Percentiles rank a stretch among this genome's conserved stretches.
These are phyloP conservation scores for Isatis lusitanica DNA, from an alignment of 441 rosid species.

Conservation along the genomic window DNA sequence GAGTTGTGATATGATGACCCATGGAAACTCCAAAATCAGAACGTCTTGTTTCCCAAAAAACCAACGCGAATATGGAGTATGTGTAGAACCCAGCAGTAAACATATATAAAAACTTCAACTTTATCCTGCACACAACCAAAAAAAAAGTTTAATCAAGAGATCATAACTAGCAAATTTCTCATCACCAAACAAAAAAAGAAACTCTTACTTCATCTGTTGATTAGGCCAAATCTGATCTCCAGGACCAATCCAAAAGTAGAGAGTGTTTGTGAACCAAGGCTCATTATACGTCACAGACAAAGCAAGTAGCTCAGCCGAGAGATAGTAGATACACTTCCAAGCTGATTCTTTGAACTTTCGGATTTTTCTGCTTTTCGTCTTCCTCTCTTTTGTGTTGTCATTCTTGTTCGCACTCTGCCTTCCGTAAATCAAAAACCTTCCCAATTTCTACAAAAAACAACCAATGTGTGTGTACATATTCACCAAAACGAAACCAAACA, in stretches of 20 bases:
- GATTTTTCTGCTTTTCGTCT: conserved; percentile 50
- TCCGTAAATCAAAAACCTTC: conserved; percentile 56
- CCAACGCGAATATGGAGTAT: conserved; percentile 57
- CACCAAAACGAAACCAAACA: neutral
- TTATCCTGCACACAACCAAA: conserved; percentile 42
- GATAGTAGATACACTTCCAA: conserved; percentile 78
- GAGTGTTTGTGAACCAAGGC: conserved; percentile 84
- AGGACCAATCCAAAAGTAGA: conserved; percentile 78
- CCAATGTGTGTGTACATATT: neutral
- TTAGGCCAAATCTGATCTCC: conserved; percentile 87
- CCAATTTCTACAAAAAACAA: conserved; percentile 53
- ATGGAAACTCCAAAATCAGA: conserved; percentile 57
- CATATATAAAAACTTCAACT: conserved; percentile 54
- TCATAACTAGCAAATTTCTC: neutral
- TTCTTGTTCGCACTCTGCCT: conserved; percentile 28
- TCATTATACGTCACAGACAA: conserved; percentile 60
- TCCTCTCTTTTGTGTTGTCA: conserved; percentile 32
- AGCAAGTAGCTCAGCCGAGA: conserved; percentile 71
- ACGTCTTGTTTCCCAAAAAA: conserved; percentile 70
- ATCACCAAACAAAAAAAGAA: neutral
- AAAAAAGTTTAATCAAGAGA: conserved; percentile 12
- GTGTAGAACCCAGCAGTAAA: conserved; percentile 61
- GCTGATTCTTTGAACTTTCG: conserved; percentile 85
- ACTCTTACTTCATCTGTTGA: conserved; percentile 68
- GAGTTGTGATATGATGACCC: conserved; percentile 58